Conservation (phyloP, 2,329 filamentous ascomycete species). For the Fusarium udum region DNA sequence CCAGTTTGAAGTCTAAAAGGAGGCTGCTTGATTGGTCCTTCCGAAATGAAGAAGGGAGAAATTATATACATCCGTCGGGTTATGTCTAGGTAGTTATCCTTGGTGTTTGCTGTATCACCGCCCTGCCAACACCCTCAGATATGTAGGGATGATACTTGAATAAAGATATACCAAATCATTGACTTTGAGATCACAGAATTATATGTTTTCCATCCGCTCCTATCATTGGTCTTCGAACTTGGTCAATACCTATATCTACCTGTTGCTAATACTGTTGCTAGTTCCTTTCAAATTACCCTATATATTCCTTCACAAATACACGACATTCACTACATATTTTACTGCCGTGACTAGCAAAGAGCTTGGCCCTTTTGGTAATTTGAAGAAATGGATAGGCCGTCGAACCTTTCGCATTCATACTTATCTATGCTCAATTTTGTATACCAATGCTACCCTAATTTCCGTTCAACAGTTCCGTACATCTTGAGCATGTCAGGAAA, state of each 20-base stretch:
- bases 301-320: background rate
- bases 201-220: background rate
- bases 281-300: background rate
- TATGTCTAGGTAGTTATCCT: background rate
- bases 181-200: background rate
- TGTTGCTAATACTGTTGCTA: background rate
- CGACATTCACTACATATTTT: background rate
- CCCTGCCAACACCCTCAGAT: background rate
- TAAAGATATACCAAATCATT: background rate
- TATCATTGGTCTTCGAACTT: background rate
- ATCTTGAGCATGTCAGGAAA: background rate
- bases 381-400: background rate
- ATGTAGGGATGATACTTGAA: background rate
- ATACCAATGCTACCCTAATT: background rate
- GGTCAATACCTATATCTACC: background rate
- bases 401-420: background rate
- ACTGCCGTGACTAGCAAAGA: no score
- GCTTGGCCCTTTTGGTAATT: background rate
- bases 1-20: background rate
- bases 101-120: background rate
- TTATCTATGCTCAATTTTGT: background rate
- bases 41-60: background rate
- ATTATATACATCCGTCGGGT: background rate
- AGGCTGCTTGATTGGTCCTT: background rate
- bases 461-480: background rate